phyloP scores from a whole-genome alignment of 805 yeast genomes.

The Ogataea polymorpha region DNA sequence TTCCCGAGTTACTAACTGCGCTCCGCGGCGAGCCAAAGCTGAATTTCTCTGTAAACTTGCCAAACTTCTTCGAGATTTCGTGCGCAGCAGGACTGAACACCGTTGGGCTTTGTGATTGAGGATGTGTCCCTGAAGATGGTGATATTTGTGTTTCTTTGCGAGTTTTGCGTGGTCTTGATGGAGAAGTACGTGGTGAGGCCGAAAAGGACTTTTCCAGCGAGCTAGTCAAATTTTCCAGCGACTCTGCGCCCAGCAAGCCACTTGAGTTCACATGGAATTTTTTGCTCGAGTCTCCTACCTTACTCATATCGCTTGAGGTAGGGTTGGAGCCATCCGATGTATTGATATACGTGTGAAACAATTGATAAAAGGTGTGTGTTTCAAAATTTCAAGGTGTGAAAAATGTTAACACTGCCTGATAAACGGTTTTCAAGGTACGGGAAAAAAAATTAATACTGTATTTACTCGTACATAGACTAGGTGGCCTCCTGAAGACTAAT shows the following conservation, averaged over 20 bases:
- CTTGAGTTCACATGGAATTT: slow-evolving; percentile 14
- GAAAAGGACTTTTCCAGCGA: slow-evolving; percentile 19
- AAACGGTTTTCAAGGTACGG: background rate
- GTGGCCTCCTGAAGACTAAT: slow-evolving; percentile 14
- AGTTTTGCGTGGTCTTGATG: slow-evolving; percentile 2
- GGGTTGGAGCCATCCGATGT: background rate
- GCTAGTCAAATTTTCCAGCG: slow-evolving; percentile 18
- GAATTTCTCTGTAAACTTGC: slow-evolving; percentile 23
- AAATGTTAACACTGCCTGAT: slow-evolving; percentile 3
- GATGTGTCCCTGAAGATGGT: slow-evolving; percentile 9
- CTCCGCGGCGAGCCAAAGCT: slow-evolving; percentile 15
- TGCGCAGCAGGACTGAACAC: slow-evolving; percentile 3
- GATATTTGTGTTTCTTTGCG: background rate
- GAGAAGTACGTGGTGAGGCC: slow-evolving; percentile 13
- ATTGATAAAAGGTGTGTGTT: background rate
- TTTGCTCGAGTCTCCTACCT: slow-evolving; percentile 12
- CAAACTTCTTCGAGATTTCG: slow-evolving; percentile 17
- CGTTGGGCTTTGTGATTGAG: slow-evolving; percentile 19
- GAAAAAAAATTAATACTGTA: background rate
- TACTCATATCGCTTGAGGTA: slow-evolving; percentile 9
- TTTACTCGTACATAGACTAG: background rate
- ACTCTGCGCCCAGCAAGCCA: slow-evolving; percentile 17
- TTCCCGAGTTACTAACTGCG: slow-evolving; percentile 1
- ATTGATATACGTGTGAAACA: slow-evolving; percentile 1
- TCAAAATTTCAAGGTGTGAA: slow-evolving; percentile 3